Conservation (phyloP, 2,329 filamentous ascomycete species). For the Colletotrichum eleusines region DNA sequence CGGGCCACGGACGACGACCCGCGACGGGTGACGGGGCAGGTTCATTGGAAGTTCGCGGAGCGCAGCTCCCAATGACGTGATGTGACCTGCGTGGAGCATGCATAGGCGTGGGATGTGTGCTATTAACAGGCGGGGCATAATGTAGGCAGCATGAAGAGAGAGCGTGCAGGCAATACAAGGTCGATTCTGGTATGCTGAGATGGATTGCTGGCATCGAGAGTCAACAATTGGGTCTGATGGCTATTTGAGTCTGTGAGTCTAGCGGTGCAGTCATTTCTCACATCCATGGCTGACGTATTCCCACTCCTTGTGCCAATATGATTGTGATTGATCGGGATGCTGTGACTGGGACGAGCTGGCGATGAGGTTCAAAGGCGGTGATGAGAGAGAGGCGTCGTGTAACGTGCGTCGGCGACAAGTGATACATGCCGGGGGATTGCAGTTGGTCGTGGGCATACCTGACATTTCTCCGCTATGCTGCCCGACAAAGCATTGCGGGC, state of each 20-base stretch:
- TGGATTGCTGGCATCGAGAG: constrained; percentile 31
- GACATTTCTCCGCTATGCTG: not conserved
- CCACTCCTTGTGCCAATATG: not conserved
- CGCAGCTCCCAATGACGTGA: constrained; percentile 7
- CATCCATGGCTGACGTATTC: constrained; percentile 20
- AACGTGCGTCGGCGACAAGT: constrained; percentile 3
- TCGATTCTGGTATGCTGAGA: constrained; percentile 28
- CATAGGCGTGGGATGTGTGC: not conserved
- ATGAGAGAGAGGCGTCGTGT: constrained; percentile 13
- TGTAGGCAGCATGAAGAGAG: not conserved
- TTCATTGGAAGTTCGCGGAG: constrained; percentile 30
- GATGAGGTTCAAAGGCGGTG: not conserved
- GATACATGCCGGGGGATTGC: not conserved
- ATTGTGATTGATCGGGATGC: not conserved
- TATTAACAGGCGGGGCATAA: constrained; percentile 14
- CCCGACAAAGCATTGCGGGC: not conserved
- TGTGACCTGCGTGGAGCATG: constrained; percentile 5
- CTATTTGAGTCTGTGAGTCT: constrained; percentile 2
- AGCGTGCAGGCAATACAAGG: constrained; percentile 5
- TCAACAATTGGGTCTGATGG: constrained; percentile 21
- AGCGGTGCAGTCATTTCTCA: constrained; percentile 28
- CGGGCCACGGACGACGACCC: constrained; percentile 16
- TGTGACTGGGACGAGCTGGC: not conserved
- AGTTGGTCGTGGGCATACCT: not conserved
- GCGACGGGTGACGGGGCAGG: constrained; percentile 18